Evolutionary conservation across 2,329 filamentous ascomycete genomes (phyloP).

Genomic region (Fusarium continuum): DNA sequence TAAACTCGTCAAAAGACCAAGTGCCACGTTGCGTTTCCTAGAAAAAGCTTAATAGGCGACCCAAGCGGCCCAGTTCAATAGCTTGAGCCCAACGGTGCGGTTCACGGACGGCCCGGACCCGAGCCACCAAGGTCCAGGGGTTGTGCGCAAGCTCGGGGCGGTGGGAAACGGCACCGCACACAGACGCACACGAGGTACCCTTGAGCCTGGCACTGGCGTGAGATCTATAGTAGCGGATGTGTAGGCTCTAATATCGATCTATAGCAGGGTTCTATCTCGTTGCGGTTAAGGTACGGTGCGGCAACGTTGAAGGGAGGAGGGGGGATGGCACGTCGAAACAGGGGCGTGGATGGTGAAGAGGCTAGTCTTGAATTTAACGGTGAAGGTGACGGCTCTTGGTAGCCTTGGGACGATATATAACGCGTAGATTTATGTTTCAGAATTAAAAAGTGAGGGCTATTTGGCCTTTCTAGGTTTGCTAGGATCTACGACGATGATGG

Average conservation of each 20-base stretch:
- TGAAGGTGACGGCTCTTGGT: neutral
- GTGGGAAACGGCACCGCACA: neutral
- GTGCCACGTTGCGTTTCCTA: neutral
- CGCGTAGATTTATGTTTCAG: too few species aligned
- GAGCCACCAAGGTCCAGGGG: neutral
- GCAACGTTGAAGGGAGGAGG: neutral
- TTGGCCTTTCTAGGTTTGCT: too few species aligned
- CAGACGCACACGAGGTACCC: neutral
- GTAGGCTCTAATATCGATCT: neutral
- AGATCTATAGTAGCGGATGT: slow-evolving; percentile 3
- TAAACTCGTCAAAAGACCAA: too few species aligned
- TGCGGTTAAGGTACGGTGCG: slow-evolving; percentile 15
- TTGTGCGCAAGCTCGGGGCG: neutral
- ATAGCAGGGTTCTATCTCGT: slow-evolving; percentile 1
- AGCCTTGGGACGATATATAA: too few species aligned
- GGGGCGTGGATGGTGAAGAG: neutral
- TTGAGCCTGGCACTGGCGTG: neutral
- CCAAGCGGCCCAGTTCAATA: neutral
- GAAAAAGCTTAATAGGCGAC: too few species aligned
- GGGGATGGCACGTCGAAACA: neutral
- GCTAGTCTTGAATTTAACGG: neutral
- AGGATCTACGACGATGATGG: too few species aligned
- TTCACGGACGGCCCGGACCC: slow-evolving; percentile 7
- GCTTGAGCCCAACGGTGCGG: slow-evolving; percentile 13
- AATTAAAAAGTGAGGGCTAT: too few species aligned